Base-by-base conservation (phyloP, 495 filamentous ascomycete genomes). In the Tuber microsphaerosporum region DNA sequence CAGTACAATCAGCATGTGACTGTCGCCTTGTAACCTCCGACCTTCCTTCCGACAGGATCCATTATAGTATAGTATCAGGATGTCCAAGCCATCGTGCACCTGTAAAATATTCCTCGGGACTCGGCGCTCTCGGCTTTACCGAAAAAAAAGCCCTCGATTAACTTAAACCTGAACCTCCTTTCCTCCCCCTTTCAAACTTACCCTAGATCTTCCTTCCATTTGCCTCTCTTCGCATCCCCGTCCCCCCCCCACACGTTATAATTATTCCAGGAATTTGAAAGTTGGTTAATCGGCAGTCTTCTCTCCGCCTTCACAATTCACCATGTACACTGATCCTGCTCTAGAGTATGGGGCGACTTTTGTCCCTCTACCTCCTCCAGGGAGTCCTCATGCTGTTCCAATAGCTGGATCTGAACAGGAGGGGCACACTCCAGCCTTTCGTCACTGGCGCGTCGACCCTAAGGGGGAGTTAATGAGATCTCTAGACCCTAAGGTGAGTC, bases 341-440 rank as follows among this genome's bases (percentile, higher is more conserved):
- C 78, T 83, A 69, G 81, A 81, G 69, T 77, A 80, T 22, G 81
- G 73, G 16, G 69, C 70, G 56, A 82, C 77, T 69, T 69, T 71
- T 26, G 65, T 74, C 43, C 74, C 65, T 39, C 71, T 77, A 31
- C 81, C 81, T 22, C 78, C 81, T 51, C 73, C 76, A 41, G 81
- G 81, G 65, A 73, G 70, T 34, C 78, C 81, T 7, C 81, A 83
- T 34, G 81, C 79, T 46, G 86, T 97, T 5, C 85, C 92, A 22
- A 75, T 99, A 44, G 90, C 93, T 9, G 92, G 91, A 73, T 89
- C 90, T 43, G 88, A 93, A 85, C 84, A 87, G 74, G 89, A 90
- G 41, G 94, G 91, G 69, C 89, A 93, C 74, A 92, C 87, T 37
- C 85, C 88, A 45, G 85, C 96, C 74, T 99, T 97, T 84, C 89